Conservation (phyloP, 1,284 basidiomycete species). For the Schizopora paradoxa region DNA sequence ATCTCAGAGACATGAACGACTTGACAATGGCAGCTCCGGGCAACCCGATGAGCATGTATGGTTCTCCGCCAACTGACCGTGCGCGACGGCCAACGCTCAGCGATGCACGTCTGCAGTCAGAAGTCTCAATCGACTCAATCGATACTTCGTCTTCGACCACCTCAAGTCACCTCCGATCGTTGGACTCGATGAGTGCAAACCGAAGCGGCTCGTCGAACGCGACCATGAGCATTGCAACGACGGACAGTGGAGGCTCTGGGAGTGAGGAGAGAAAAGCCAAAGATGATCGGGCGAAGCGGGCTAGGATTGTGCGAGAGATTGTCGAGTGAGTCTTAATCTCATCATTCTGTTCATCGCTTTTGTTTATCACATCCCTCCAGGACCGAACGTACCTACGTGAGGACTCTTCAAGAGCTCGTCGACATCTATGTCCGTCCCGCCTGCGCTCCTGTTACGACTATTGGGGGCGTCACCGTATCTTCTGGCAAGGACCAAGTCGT, state of each 20-base stretch:
- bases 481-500: slow-evolving; percentile 80
- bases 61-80: slow-evolving; percentile 42
- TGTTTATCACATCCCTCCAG: slow-evolving; percentile 36
- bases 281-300: slow-evolving; percentile 78
- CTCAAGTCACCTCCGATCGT: slow-evolving; percentile 53
- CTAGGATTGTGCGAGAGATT: slow-evolving; percentile 79
- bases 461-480: slow-evolving; percentile 50
- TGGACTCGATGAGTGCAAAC: slow-evolving; percentile 51
- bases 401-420: slow-evolving; percentile 86
- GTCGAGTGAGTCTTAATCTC: slow-evolving; percentile 56
- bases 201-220: slow-evolving; percentile 56
- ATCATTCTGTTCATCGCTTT: slow-evolving; percentile 9
- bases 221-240: slow-evolving; percentile 68
- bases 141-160: slow-evolving; percentile 30
- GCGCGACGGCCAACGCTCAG: slow-evolving; percentile 60
- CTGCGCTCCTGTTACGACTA: slow-evolving; percentile 60
- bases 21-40: slow-evolving; percentile 55
- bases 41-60: slow-evolving; percentile 50
- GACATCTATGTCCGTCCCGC: slow-evolving; percentile 94
- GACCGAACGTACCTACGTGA: slow-evolving; percentile 94
- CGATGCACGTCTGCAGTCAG: slow-evolving; percentile 50
- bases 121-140: slow-evolving; percentile 30
- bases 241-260: slow-evolving; percentile 58
- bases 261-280: slow-evolving; percentile 80
- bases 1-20: slow-evolving; percentile 93